Conservation (phyloP, 2,329 filamentous ascomycete genomes). For the Colletotrichum eleusines region DNA sequence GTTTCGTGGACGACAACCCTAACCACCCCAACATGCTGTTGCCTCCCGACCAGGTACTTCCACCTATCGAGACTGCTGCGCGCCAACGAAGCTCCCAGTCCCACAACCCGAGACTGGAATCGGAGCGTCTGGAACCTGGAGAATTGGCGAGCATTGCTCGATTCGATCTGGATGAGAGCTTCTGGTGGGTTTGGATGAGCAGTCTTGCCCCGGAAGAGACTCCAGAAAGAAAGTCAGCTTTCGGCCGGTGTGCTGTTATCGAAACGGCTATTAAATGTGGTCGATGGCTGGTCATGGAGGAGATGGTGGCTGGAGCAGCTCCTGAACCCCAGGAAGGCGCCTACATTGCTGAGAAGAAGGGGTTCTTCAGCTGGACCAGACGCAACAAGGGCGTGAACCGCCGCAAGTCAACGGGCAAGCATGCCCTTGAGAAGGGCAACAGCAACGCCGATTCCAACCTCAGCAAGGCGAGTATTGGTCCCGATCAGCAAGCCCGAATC, state of each 20-base stretch:
- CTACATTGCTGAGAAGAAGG: slow-evolving; percentile 95
- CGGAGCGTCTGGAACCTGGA: slow-evolving; percentile 83
- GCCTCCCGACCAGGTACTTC: slow-evolving; percentile 92
- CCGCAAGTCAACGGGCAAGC: slow-evolving; percentile 77
- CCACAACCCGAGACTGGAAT: slow-evolving; percentile 78
- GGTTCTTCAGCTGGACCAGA: slow-evolving; percentile 88
- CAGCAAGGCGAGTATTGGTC: slow-evolving; percentile 87
- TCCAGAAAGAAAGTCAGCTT: slow-evolving; percentile 85
- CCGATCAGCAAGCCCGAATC: slow-evolving; percentile 93
- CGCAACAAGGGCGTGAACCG: slow-evolving; percentile 73
- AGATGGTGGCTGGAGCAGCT: slow-evolving; percentile 93
- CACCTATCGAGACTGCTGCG: slow-evolving; percentile 79
- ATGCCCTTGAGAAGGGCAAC: slow-evolving; percentile 61
- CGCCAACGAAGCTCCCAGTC: slow-evolving; percentile 90
- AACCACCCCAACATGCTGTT: slow-evolving; percentile 77
- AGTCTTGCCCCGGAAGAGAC: slow-evolving; percentile 94
- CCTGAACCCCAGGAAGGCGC: slow-evolving; percentile 86
- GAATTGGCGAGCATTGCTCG: slow-evolving; percentile 92
- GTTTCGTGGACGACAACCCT: slow-evolving; percentile 85
- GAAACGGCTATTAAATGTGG: slow-evolving; percentile 87
- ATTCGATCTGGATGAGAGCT: slow-evolving; percentile 91
- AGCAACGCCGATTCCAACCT: slow-evolving; percentile 57
- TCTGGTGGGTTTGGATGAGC: slow-evolving; percentile 99
- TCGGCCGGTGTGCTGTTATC: slow-evolving; percentile 91
- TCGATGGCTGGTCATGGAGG: slow-evolving; percentile 94